Conservation (phyloP, 352 stramenopile genomes). For the Plasmopara muralis region DNA sequence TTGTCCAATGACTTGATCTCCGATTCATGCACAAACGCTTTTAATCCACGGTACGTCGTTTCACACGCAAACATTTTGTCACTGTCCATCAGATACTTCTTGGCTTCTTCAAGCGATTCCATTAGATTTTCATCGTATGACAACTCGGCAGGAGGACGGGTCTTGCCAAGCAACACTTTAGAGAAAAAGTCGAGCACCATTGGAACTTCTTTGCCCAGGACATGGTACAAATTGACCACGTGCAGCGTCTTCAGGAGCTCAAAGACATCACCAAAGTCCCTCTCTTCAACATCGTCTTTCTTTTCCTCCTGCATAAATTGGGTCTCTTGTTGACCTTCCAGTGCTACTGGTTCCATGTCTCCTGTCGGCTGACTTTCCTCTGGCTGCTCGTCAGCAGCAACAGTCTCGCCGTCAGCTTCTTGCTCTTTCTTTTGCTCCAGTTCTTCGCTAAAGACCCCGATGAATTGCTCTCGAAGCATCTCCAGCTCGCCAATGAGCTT, state of each 20-base stretch:
- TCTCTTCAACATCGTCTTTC: conserved; percentile 1
- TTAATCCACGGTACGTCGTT: conserved; percentile 58
- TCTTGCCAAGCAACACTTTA: conserved; percentile 78
- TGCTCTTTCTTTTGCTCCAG: conserved; percentile 30
- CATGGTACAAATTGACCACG: conserved; percentile 68
- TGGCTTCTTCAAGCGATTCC: conserved; percentile 72
- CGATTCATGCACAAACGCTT: conserved; percentile 51
- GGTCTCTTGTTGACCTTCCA: conserved; percentile 3
- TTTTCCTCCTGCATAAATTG: conserved; percentile 7
- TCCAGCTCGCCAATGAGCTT: conserved; percentile 74
- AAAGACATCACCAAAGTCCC: conserved; percentile 48
- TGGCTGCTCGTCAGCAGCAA: conserved; percentile 4
- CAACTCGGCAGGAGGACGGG: conserved; percentile 62
- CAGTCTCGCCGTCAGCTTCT: conserved; percentile 9
- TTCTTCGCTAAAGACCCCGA: conserved; percentile 51
- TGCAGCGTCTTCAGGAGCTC: conserved; percentile 76
- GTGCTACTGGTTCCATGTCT: conserved; percentile 4
- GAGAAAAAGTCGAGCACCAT: conserved; percentile 82
- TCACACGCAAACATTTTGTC: conserved; percentile 72
- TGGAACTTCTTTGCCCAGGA: conserved; percentile 62
- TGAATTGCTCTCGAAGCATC: conserved; percentile 69
- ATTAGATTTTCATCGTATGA: conserved; percentile 74
- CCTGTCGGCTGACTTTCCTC: conserved; percentile 4
- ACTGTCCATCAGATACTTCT: conserved; percentile 56
- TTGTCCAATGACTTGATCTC: conserved; percentile 14